A percentile compares a stretch with the other conserved stretches of the same genome.
phyloP scores from a whole-genome alignment of 805 yeast species.

The Starmerella bombi region DNA sequence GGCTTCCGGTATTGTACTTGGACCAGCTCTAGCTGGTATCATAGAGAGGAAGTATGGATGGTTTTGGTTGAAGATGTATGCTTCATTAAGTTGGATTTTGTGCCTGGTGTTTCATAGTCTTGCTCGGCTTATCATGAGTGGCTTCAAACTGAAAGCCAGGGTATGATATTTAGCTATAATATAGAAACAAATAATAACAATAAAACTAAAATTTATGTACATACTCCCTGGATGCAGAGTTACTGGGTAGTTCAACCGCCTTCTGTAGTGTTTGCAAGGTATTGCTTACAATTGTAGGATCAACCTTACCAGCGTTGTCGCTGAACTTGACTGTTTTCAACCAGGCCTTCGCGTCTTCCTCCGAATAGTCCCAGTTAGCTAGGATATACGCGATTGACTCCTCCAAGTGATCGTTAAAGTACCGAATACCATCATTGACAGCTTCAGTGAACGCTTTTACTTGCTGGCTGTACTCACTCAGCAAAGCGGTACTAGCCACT shows the following conservation, averaged over 20 bases:
- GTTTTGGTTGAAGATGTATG: constrained; percentile 18
- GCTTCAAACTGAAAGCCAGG: neutral
- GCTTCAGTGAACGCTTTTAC: constrained; percentile 37
- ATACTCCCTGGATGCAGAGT: constrained; percentile 18
- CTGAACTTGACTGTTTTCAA: constrained; percentile 58
- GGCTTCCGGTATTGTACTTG: constrained; percentile 34
- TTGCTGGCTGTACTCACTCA: constrained; percentile 19
- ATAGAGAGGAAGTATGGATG: constrained; percentile 19
- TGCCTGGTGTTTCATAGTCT: constrained; percentile 3
- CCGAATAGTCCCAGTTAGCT: constrained; percentile 57
- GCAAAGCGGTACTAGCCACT: constrained; percentile 36
- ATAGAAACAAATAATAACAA: neutral
- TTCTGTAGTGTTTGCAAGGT: constrained; percentile 45
- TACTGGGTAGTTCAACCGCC: constrained; percentile 43
- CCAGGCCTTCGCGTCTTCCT: constrained; percentile 73
- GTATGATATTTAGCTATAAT: too few relatives aligned
- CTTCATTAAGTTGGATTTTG: constrained; percentile 6
- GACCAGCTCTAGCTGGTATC: constrained; percentile 26
- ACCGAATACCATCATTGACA: constrained; percentile 52
- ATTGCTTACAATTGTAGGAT: constrained; percentile 37
- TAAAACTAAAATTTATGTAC: constrained; percentile 2
- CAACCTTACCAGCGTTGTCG: constrained; percentile 37
- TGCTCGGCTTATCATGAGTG: neutral
- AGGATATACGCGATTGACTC: constrained; percentile 57
- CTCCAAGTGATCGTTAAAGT: constrained; percentile 46